A percentile compares a stretch with the other conserved stretches of the same genome.
Conservation (phyloP, 2,329 filamentous ascomycete genomes). For the Pseudogymnoascus sp. region DNA sequence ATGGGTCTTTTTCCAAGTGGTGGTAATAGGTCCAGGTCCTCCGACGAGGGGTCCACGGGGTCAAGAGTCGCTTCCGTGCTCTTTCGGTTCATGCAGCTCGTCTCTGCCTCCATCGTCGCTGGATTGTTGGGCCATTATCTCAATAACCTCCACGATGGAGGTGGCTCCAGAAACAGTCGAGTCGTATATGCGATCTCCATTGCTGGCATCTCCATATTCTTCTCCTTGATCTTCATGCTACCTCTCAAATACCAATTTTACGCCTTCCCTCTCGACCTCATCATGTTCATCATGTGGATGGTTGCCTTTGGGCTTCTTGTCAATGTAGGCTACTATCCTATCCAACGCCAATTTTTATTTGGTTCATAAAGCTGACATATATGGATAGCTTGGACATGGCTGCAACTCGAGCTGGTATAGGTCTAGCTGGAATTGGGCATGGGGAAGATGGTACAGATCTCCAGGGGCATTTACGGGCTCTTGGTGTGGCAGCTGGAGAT, state of each 20-base stretch:
- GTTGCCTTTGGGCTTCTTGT: slow-evolving; percentile 10
- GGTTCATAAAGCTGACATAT: slow-evolving; percentile 1
- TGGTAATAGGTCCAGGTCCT: slow-evolving; percentile 1
- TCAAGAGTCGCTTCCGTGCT: slow-evolving; percentile 2
- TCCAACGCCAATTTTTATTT: neutral
- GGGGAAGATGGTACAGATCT: slow-evolving; percentile 3
- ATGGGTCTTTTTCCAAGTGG: slow-evolving; percentile 7
- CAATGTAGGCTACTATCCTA: neutral
- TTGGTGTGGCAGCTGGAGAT: slow-evolving; percentile 2
- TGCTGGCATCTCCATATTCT: slow-evolving; percentile 9
- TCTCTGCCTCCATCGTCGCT: slow-evolving; percentile 9
- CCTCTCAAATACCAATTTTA: slow-evolving; percentile 11
- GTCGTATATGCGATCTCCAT: slow-evolving; percentile 8
- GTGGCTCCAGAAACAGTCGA: neutral
- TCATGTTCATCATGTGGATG: slow-evolving; percentile 11
- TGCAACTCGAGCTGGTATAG: slow-evolving; percentile 11
- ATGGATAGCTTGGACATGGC: slow-evolving; percentile 4
- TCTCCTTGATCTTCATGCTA: slow-evolving; percentile 10
- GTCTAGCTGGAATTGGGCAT: slow-evolving; percentile 5
- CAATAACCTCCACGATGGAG: neutral
- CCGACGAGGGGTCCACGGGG: neutral
- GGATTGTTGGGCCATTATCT: slow-evolving; percentile 9
- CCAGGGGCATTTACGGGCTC: neutral
- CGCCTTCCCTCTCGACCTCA: slow-evolving; percentile 5
- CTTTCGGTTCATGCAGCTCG: slow-evolving; percentile 8